Base-by-base conservation (phyloP, 805 yeast genomes). In the Wickerhamomyces chaumierensis region DNA sequence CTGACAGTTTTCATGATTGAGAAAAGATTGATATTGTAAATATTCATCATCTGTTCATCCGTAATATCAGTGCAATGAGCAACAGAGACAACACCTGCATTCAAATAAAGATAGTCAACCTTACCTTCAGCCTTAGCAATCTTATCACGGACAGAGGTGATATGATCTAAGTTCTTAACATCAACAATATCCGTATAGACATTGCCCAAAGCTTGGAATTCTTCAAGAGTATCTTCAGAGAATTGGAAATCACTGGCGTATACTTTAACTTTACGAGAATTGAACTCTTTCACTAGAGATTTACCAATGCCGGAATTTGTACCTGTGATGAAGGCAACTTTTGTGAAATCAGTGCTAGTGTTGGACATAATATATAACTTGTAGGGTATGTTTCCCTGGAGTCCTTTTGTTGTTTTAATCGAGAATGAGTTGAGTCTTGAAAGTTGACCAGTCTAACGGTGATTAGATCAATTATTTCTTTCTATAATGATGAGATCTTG, bases 241-340 rank as follows among this genome's bases (percentile, higher is more conserved):
- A 55, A 55, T 16, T 48, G 36, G 17, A 48, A 28, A n/a, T 63
- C 63, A 18, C 62, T 48, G 6, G 66, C 69, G 38, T 57, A 60
- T 3, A 65, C 62, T 21, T 46, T 49, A 47, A 58, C 67, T 0
- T 70, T 71, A 31, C 65, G 56, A 17, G 49, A 46, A 20, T 66
- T 61, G 36, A 75, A 58, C 45, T 70, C 73, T n/a, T 58, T 47
- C 5, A 74, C 62, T 5, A 73, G 48, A 14, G 66, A 65, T 40
- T 57, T 63, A 0, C 82, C 82, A 41, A 76, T 75, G 12, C 82
- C 81, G 0, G 73, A 64, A 1, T 79, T 71, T 4, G 77, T 71
- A 6, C 82, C 82, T 1, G 81, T 73, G 16, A 76, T 71, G 21
- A 77, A 61, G 3, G 75, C 82, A 12, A 62, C 52, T 49, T 67